phyloP scores from a whole-genome alignment of 768 basidiomycete species.

The Strobilomyces confusus region DNA sequence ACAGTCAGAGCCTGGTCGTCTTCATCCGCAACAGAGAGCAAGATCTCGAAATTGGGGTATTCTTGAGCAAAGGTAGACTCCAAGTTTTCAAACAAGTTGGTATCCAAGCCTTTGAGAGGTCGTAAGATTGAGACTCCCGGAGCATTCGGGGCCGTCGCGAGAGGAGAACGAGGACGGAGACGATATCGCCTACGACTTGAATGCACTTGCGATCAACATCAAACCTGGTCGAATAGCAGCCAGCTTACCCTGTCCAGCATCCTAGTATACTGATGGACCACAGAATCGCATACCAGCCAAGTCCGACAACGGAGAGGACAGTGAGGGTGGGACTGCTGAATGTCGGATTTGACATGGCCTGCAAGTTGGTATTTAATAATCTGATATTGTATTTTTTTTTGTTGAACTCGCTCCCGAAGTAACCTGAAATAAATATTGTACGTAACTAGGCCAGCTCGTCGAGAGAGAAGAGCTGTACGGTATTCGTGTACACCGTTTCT shows the following conservation, averaged over 20 bases:
- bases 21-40: constrained; percentile 88
- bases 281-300: constrained; percentile 57
- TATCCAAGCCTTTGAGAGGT: constrained; percentile 91
- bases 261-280: constrained; percentile 70
- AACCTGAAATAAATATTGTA: not conserved
- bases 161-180: constrained; percentile 58
- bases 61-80: constrained; percentile 91
- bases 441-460: constrained; percentile 31
- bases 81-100: constrained; percentile 93
- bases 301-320: constrained; percentile 36
- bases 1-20: constrained; percentile 85
- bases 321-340: constrained; percentile 5
- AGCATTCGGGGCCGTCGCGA: constrained; percentile 46
- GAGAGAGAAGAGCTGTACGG: constrained; percentile 54
- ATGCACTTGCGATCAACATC: constrained; percentile 7
- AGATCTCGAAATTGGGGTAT: constrained; percentile 87
- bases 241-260: constrained; percentile 62
- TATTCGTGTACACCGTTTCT: constrained; percentile 61
- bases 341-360: constrained; percentile 13
- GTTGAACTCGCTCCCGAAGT: no score
- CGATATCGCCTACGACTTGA: constrained; percentile 76
- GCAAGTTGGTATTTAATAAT: not conserved
- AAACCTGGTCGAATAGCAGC: not conserved
- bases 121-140: constrained; percentile 94
- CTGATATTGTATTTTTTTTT: no score